Base-by-base conservation (phyloP, 768 basidiomycete species). In the Sarcomyxa edulis region DNA sequence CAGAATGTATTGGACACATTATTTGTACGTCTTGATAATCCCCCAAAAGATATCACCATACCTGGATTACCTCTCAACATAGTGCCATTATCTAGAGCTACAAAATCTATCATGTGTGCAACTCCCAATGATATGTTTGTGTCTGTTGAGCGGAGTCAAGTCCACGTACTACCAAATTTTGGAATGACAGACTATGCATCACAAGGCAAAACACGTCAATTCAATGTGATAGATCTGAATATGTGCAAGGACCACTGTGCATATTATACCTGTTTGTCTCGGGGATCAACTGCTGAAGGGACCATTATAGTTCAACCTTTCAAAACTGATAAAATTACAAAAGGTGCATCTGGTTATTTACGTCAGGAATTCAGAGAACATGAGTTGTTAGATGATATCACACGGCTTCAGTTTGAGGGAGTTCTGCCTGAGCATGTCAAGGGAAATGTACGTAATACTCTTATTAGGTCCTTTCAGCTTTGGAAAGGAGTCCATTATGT, bases 121-220 rank as follows among this genome's bases (percentile, higher is more conserved):
- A 39, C 54, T 14, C 47, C 54, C 29, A 42, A 50, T 43, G 52
- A 53, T 42, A 37, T 14, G 15, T 29, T 19, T 9, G 38, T 51
- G 8, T 39, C 7, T 12, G 34, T 60, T 12, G 19, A 15, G 5
- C 16, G 54, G 7, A 15, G 25, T 10, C 60, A 61, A 43, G 54
- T 59, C 2, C 16, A 36, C 38, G 55, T 47, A 29, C 54, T 37
- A 27, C 26, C 18, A 52, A 58, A 56, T 36, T 60, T 61, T 51
- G 50, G 54, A 5, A 60, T 62, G 50, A 62, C 61, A 4, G 59
- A 61, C 39, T 52, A 45, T 38, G 27, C 42, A 12, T 45, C 44
- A 7, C 49, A 52, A 41, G 51, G 51, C 14, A 47, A 42, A 36
- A 58, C 57, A 1, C 25, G 58, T 21, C 19, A 9, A 7, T 32